These are phyloP conservation scores for Ogataea neopini DNA, from an alignment of 805 yeast genomes.

Conservation along the genomic window DNA sequence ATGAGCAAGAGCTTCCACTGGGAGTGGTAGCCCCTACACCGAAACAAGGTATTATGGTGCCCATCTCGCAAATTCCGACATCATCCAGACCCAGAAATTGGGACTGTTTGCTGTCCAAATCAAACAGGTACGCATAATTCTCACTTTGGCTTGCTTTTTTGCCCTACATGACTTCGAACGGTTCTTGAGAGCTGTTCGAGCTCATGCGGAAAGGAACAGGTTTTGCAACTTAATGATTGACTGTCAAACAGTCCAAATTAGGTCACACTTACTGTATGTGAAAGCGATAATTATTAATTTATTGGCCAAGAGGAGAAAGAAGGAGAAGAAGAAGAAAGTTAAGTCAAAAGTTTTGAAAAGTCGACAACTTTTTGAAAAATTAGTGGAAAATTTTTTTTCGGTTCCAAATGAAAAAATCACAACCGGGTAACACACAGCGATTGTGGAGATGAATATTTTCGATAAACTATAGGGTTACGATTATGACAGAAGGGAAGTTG, in stretches of 20 bases:
- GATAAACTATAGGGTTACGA: background rate
- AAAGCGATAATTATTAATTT: background rate
- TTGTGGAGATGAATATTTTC: background rate
- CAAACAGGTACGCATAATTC: slow-evolving; percentile 31
- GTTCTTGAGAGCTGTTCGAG: background rate
- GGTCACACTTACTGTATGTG: background rate
- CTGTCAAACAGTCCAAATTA: too few relatives aligned
- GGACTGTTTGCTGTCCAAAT: slow-evolving; percentile 15
- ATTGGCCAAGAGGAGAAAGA: background rate
- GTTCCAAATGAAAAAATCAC: background rate
- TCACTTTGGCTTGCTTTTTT: slow-evolving; percentile 35
- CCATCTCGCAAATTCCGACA: slow-evolving; percentile 9
- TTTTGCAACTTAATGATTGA: background rate
- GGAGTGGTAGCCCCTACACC: slow-evolving; percentile 9
- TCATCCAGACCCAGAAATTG: slow-evolving; percentile 9
- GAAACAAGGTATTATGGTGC: slow-evolving; percentile 22
- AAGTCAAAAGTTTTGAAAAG: too few relatives aligned
- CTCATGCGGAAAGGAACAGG: background rate
- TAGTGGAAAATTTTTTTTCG: slow-evolving; percentile 1
- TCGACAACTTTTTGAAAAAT: too few relatives aligned
- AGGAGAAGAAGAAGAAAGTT: background rate
- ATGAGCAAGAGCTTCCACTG: slow-evolving; percentile 37
- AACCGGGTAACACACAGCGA: background rate
- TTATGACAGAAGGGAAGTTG: too few relatives aligned
- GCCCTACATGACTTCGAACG: slow-evolving; percentile 4